Base-by-base conservation (phyloP, 2,329 filamentous ascomycete genomes). In the Ilyonectria mors-panacis region DNA sequence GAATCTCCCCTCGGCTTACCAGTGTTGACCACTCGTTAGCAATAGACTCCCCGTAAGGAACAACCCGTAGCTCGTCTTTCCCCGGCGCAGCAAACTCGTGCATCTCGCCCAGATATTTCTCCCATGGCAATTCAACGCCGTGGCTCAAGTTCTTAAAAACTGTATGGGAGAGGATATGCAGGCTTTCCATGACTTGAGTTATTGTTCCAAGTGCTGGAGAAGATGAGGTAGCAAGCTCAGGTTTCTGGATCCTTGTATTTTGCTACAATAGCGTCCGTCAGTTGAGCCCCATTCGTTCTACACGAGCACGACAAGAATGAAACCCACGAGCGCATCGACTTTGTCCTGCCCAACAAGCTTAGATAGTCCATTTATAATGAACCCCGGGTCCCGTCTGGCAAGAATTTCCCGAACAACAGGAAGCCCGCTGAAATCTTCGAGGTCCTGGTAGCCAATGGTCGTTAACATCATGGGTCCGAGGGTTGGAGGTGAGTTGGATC, bases 71-170 rank as follows among this genome's bases (percentile, higher is more conserved):
- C 54, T 57, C 54, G 21, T 57, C 54, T 12, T 44, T 42, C n/a
- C 54, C 54, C 12, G 54, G 35, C 4, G 54, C 54, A n/a, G 35
- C 28, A 33, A 57, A 57, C 54, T 57, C 54, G 33, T 57, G 54
- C 54, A 57, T 57, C 39, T 57, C 54, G 33, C 54, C 23, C 12
- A 57, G 54, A 28, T 57, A 57, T 23, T 57, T 57, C 54, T 57
- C 54, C 54, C 54, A 57, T 7, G 54, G 54, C 23, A 57, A 19
- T 33, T 57, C 54, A 33, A 57, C 26, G 2, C 19, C 54, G 45
- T 57, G 54, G 45, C 37, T 45, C 15, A 57, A 19, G 15, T 57
- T 57, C 17, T 57, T 57, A n/a, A 57, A 57, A 2, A 57, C 37
- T 15, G 39, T 33, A n/a, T 57, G 54, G 17, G 54, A 57, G 15